Conservation (phyloP, 2,329 filamentous ascomycete genomes). For the Nannizzia gypsea region DNA sequence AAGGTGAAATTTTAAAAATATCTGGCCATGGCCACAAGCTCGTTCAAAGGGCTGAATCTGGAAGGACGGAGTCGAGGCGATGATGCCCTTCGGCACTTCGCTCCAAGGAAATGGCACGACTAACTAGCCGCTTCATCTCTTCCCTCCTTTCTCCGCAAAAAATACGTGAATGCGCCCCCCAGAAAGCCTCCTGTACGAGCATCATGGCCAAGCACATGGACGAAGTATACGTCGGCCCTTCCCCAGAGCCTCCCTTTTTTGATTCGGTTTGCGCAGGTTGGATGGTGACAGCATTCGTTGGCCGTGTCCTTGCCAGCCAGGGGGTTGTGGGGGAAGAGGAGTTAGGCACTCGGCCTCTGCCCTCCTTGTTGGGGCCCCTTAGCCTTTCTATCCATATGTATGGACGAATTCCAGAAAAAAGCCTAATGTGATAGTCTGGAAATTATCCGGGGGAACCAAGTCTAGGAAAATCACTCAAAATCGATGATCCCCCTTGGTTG, state of each 20-base stretch:
- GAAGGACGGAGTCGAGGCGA: background rate
- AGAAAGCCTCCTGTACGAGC: background rate
- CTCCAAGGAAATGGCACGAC: background rate
- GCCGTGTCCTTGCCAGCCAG: background rate
- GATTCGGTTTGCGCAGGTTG: background rate
- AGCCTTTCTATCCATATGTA: background rate
- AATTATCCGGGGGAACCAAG: slow-evolving; percentile 4
- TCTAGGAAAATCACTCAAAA: background rate
- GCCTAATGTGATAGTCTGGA: background rate
- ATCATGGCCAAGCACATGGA: background rate
- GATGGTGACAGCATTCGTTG: background rate
- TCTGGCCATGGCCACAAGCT: background rate
- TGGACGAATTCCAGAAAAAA: slow-evolving; percentile 5
- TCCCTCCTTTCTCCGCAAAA: background rate
- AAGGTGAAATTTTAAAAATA: background rate
- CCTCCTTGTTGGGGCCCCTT: background rate
- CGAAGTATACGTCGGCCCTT: background rate
- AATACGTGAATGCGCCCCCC: background rate
- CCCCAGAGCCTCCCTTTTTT: background rate
- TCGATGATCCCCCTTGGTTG: background rate
- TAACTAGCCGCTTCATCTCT: background rate
- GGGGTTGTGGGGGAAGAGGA: background rate
- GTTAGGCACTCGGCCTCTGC: background rate
- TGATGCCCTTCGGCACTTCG: background rate
- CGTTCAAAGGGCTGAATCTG: background rate